These are phyloP conservation scores for Durusdinium trenchii DNA, from an alignment of 73 alveolate genomes.

Conservation along the genomic window DNA sequence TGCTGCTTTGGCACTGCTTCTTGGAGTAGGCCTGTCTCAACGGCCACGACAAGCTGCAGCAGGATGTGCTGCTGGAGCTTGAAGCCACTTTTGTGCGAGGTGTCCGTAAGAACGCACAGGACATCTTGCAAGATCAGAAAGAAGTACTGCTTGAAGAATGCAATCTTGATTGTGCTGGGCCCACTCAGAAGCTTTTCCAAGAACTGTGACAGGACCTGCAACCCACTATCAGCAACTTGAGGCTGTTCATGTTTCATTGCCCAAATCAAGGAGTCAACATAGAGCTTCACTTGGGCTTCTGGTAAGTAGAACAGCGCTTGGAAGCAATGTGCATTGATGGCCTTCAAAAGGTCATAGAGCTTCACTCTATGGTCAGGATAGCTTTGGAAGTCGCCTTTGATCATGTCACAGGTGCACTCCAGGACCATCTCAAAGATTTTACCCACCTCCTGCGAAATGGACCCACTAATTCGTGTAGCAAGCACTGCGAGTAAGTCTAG, in stretches of 20 bases:
- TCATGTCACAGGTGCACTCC: slow-evolving; percentile 92
- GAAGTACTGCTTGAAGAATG: slow-evolving; percentile 96
- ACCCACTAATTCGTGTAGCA: slow-evolving; percentile 81
- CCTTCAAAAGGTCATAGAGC: slow-evolving; percentile 96
- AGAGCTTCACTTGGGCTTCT: slow-evolving; percentile 95
- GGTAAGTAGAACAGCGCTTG: background rate
- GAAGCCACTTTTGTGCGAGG: slow-evolving; percentile 97
- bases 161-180: slow-evolving; percentile 50
- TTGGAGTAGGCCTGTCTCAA: slow-evolving; percentile 28
- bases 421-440: slow-evolving; percentile 89
- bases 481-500: slow-evolving; percentile 60
- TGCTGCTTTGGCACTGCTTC: slow-evolving; percentile 87
- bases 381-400: slow-evolving; percentile 95
- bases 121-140: slow-evolving; percentile 96
- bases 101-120: slow-evolving; percentile 97
- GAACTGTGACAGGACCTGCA: slow-evolving; percentile 96
- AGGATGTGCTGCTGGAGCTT: slow-evolving; percentile 90
- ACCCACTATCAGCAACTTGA: slow-evolving; percentile 98
- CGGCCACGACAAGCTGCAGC: slow-evolving; percentile 78
- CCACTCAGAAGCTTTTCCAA: slow-evolving; percentile 40
- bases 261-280: slow-evolving; percentile 98
- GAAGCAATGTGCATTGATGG: slow-evolving; percentile 91
- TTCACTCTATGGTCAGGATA: slow-evolving; percentile 95
- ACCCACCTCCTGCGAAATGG: slow-evolving; percentile 97
- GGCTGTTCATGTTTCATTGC: slow-evolving; percentile 99